phyloP scores from a whole-genome alignment of 352 stramenopile species.

The Blastocystis sp. region DNA sequence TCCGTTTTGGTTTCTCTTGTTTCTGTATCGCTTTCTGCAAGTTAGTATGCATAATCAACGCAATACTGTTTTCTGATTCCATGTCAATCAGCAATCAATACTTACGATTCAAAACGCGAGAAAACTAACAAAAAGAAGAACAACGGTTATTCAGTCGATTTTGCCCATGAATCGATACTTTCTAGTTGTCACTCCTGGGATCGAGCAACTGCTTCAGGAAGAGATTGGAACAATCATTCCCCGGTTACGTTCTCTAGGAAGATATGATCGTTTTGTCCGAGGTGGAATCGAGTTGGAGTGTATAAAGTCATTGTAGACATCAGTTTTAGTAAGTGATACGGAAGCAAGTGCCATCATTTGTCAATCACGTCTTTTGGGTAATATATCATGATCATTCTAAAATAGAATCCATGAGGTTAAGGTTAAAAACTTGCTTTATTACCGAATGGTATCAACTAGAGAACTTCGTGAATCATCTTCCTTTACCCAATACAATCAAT shows the following conservation, averaged over 20 bases:
- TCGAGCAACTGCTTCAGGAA: neutral
- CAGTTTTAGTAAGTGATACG: neutral
- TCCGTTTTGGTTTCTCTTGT: constrained; percentile 69
- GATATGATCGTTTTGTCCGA: neutral
- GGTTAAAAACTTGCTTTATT: neutral
- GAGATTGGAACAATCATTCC: neutral
- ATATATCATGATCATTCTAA: neutral
- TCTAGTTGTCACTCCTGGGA: constrained; percentile 24
- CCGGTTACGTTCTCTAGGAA: neutral
- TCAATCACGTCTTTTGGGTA: neutral
- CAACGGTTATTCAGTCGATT: neutral
- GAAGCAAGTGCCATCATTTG: neutral
- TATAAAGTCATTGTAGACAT: neutral
- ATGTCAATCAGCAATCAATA: neutral
- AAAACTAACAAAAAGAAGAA: neutral
- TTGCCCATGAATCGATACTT: constrained; percentile 28
- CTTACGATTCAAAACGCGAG: neutral
- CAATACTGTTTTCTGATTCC: neutral
- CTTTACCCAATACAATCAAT: neutral
- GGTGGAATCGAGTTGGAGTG: constrained; percentile 8
- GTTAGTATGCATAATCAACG: neutral
- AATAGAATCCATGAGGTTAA: neutral
- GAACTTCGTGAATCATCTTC: constrained; percentile 32
- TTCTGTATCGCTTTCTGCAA: neutral
- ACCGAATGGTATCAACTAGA: constrained; percentile 44